Evolutionary conservation across 345 rosid species (phyloP).

Genomic region (Eucalyptus sp.): DNA sequence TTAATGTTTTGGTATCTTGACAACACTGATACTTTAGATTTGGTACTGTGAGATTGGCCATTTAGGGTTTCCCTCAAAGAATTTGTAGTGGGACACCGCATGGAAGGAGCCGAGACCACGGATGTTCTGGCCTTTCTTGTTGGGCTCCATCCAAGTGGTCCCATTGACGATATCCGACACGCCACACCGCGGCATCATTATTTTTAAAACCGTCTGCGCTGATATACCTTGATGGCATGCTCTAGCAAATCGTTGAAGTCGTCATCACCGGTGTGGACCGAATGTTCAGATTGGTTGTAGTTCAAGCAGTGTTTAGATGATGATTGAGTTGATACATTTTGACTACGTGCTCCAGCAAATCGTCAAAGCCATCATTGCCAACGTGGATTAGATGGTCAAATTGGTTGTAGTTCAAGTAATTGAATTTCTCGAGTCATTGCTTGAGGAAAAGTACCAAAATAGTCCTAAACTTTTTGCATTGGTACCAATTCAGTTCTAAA

Average conservation of each 20-base stretch:
- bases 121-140: background rate
- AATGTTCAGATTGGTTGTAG: too few relatives aligned
- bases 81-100: conserved; percentile 3
- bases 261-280: background rate
- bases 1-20: background rate
- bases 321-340: too few relatives aligned
- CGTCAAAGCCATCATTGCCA: too few relatives aligned
- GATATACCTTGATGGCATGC: conserved; percentile 15
- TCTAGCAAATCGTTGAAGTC: conserved; percentile 13
- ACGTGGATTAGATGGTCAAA: too few relatives aligned
- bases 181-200: conserved; percentile 22
- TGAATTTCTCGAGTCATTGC: conserved; percentile 9
- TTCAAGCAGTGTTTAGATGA: too few relatives aligned
- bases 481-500: too few relatives aligned
- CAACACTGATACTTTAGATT: too few relatives aligned
- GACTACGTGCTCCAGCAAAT: too few relatives aligned
- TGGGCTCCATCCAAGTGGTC: conserved; percentile 5
- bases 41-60: conserved; percentile 8
- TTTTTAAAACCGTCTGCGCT: conserved; percentile 2
- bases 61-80: conserved; percentile 3
- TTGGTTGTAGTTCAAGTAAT: conserved; percentile 7
- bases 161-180: conserved; percentile 21
- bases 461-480: too few relatives aligned
- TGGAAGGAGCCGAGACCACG: background rate
- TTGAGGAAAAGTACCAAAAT: too few relatives aligned